Percentiles rank a stretch among this genome's conserved stretches.
Conservation (phyloP, 345 rosid genomes). For the Combretum micranthum region DNA sequence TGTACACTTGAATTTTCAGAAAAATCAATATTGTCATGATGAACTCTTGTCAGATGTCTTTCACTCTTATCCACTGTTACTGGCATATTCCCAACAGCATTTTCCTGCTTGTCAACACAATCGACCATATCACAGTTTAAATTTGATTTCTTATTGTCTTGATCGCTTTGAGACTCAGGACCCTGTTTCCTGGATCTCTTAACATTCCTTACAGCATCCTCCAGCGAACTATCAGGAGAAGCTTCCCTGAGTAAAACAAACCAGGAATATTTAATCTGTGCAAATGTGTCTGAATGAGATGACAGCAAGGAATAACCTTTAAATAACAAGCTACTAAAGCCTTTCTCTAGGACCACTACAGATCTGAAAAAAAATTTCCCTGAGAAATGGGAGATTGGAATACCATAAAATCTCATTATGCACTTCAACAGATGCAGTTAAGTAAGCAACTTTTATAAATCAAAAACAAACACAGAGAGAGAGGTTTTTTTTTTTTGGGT, state of each 20-base stretch:
- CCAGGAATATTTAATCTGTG: neutral
- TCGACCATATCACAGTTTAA: neutral
- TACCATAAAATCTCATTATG: too few relatives aligned
- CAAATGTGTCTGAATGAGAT: neutral
- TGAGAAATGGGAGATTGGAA: too few relatives aligned
- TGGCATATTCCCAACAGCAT: neutral
- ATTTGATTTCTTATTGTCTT: neutral
- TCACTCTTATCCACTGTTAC: neutral
- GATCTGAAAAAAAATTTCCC: too few relatives aligned
- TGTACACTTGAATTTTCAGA: slow-evolving; percentile 16
- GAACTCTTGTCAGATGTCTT: slow-evolving; percentile 1
- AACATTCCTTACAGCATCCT: neutral
- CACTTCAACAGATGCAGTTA: too few relatives aligned
- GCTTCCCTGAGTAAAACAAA: slow-evolving; percentile 6
- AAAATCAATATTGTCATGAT: slow-evolving; percentile 8
- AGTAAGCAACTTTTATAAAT: too few relatives aligned
- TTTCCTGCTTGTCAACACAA: neutral
- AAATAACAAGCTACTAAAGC: too few relatives aligned
- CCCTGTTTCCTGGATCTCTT: neutral
- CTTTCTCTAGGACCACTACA: too few relatives aligned
- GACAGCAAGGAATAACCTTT: neutral
- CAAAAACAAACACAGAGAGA: too few relatives aligned
- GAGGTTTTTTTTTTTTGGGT: too few relatives aligned
- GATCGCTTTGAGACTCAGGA: neutral
- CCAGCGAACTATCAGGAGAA: slow-evolving; percentile 4